phyloP scores from a whole-genome alignment of 2,329 filamentous ascomycete species.

The Nothophoma quercina region DNA sequence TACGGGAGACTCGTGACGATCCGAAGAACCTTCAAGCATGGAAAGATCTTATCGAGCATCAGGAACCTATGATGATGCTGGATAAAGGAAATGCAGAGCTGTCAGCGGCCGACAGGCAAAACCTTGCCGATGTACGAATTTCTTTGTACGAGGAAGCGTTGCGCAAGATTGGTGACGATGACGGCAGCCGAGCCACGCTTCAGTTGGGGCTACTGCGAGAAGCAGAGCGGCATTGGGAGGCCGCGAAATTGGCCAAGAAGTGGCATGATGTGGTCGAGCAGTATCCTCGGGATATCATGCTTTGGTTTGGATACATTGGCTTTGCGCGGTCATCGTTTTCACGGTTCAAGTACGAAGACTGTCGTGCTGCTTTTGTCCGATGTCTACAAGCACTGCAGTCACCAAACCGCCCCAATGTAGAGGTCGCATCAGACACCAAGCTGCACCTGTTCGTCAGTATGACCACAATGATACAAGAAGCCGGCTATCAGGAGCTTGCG shows the following conservation, averaged over 20 bases:
- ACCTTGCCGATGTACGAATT: conserved; percentile 80
- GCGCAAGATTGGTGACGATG: conserved; percentile 57
- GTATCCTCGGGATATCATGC: conserved; percentile 63
- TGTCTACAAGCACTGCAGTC: conserved; percentile 59
- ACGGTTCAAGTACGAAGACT: conserved; percentile 72
- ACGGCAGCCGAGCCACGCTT: conserved; percentile 64
- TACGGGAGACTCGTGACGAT: conserved; percentile 67
- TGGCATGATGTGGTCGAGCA: conserved; percentile 70
- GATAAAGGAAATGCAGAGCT: conserved; percentile 54
- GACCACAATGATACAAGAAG: conserved; percentile 76
- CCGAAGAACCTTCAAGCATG: conserved; percentile 75
- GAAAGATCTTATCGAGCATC: conserved; percentile 80
- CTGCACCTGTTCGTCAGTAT: conserved; percentile 77
- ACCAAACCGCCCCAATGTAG: neutral
- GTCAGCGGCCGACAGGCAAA: conserved; percentile 69
- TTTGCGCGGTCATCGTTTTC: conserved; percentile 73
- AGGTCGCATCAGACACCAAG: conserved; percentile 28
- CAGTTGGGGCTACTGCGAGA: conserved; percentile 76
- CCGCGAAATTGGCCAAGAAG: conserved; percentile 64
- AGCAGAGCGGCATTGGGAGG: conserved; percentile 76
- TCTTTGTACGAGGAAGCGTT: conserved; percentile 82
- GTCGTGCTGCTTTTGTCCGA: conserved; percentile 66
- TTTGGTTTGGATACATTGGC: conserved; percentile 79
- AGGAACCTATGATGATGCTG: conserved; percentile 70
- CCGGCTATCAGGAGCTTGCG: conserved; percentile 80